phyloP scores from a whole-genome alignment of 2,329 filamentous ascomycete genomes.

The Venturia aucupariae region DNA sequence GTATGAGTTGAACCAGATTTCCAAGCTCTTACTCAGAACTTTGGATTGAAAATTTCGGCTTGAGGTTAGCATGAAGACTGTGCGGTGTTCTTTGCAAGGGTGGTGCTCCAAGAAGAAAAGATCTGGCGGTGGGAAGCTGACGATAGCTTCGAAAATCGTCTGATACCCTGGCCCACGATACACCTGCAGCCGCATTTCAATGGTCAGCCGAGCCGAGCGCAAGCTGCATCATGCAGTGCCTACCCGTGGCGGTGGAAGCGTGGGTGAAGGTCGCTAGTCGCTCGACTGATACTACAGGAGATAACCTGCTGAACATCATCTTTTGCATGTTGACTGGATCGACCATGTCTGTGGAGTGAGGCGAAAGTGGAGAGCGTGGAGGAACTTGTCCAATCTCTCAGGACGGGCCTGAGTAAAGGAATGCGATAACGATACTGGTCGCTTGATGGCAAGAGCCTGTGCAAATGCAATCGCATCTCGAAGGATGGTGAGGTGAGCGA shows the following conservation, averaged over 20 bases:
- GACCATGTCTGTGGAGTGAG: background rate
- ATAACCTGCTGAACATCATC: background rate
- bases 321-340: no score
- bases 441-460: background rate
- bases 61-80: background rate
- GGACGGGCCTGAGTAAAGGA: background rate
- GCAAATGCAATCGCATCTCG: no score
- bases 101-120: background rate
- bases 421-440: background rate
- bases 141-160: background rate
- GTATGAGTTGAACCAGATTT: background rate
- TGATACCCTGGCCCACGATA: background rate
- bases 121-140: slow-evolving; percentile 7
- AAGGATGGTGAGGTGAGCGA: background rate
- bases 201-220: background rate
- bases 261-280: background rate
- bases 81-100: background rate
- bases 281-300: background rate
- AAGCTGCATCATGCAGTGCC: background rate
- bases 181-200: background rate
- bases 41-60: background rate
- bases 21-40: background rate
- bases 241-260: background rate
- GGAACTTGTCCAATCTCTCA: background rate
- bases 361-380: no score